A percentile compares a stretch with the other conserved stretches of the same genome.
Evolutionary conservation across 176 grass and related monocot species (phyloP).

Genomic region (Avena sativa): DNA sequence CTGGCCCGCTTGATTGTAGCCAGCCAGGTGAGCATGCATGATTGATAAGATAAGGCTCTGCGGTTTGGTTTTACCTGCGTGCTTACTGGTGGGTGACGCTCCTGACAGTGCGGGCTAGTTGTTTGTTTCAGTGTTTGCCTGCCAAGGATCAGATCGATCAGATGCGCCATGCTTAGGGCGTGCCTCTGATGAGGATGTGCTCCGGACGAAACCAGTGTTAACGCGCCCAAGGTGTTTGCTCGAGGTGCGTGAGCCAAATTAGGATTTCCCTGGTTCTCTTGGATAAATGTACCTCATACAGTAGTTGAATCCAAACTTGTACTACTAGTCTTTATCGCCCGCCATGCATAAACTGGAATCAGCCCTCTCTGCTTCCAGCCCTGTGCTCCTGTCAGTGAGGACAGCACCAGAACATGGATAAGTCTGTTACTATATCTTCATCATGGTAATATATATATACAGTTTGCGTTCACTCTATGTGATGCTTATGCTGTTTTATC

Average conservation of each 20-base stretch:
- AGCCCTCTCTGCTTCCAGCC: not conserved
- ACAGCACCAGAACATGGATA: too few relatives aligned
- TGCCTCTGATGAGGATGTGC: not conserved
- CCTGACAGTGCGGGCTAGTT: not conserved
- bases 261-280: slow-evolving; percentile 5
- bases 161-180: not conserved
- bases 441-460: too few relatives aligned
- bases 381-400: not conserved
- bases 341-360: not conserved
- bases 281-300: not conserved
- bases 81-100: not conserved
- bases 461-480: too few relatives aligned
- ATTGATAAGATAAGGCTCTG: slow-evolving; percentile 4
- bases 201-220: not conserved
- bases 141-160: not conserved
- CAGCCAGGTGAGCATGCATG: slow-evolving; percentile 30
- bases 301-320: not conserved
- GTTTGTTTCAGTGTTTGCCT: not conserved
- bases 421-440: too few relatives aligned
- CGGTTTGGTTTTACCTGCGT: not conserved
- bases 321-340: not conserved
- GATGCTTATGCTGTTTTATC: too few relatives aligned
- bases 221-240: not conserved
- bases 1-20: slow-evolving; percentile 14
- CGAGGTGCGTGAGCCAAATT: not conserved